Conservation (phyloP, 225 moss, liverwort and hornwort genomes). For the Polytrichum formosum region DNA sequence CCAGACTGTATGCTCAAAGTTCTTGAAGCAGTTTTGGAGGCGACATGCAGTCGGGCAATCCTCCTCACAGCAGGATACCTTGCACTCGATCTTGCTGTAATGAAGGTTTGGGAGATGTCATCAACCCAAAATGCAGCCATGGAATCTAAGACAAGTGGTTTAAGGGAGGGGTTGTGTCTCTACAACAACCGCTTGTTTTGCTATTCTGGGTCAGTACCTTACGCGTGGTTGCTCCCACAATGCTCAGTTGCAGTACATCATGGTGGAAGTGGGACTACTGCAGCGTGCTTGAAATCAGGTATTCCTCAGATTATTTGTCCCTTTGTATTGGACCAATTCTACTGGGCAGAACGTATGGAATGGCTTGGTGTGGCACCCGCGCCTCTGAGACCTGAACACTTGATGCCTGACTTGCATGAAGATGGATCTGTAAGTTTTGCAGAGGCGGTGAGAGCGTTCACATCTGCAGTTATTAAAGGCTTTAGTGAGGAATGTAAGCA, state of each 20-base stretch:
- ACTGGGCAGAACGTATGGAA: slow-evolving; percentile 94
- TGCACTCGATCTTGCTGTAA: slow-evolving; percentile 59
- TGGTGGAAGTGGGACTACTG: slow-evolving; percentile 93
- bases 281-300: slow-evolving; percentile 74
- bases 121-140: background rate
- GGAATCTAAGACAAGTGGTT: slow-evolving; percentile 10
- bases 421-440: slow-evolving; percentile 15
- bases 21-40: slow-evolving; percentile 45
- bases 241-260: slow-evolving; percentile 82
- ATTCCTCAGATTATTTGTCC: slow-evolving; percentile 91
- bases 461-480: slow-evolving; percentile 36
- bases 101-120: slow-evolving; percentile 11
- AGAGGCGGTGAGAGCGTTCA: slow-evolving; percentile 36
- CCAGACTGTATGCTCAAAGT: slow-evolving; percentile 50
- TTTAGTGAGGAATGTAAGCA: slow-evolving; percentile 18
- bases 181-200: slow-evolving; percentile 66
- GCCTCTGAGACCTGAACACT: slow-evolving; percentile 40
- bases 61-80: slow-evolving; percentile 62
- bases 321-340: slow-evolving; percentile 85
- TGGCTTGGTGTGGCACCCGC: slow-evolving; percentile 85
- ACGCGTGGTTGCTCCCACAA: slow-evolving; percentile 70
- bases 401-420: slow-evolving; percentile 44
- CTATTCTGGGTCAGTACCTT: slow-evolving; percentile 60
- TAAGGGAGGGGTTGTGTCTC: slow-evolving; percentile 48
- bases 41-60: slow-evolving; percentile 42